Evolutionary conservation across 148 eudicot genomes (phyloP).

Genomic region (Mesembryanthemum crystallinum): DNA sequence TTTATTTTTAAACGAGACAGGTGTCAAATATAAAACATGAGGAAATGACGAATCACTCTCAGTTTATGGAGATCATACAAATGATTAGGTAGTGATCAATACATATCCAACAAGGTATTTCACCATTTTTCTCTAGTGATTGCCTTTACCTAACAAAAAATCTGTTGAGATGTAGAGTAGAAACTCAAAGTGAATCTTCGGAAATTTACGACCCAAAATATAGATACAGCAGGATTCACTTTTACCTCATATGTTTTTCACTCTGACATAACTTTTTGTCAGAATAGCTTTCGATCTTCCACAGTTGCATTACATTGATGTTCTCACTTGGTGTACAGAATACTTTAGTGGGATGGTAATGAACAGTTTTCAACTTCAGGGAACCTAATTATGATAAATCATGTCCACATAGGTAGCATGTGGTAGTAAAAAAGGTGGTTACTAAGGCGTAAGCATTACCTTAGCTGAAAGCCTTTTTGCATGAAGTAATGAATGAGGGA

Average conservation of each 20-base stretch:
- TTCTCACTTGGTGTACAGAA: too few relatives aligned
- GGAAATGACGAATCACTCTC: background rate
- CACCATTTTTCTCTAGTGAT: background rate
- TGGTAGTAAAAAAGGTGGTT: background rate
- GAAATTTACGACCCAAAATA: too few relatives aligned
- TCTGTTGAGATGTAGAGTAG: too few relatives aligned
- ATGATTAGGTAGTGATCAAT: too few relatives aligned
- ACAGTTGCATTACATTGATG: background rate
- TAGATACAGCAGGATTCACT: too few relatives aligned
- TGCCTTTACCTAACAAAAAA: background rate
- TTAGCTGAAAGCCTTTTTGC: too few relatives aligned
- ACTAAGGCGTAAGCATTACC: too few relatives aligned
- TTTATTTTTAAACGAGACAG: too few relatives aligned
- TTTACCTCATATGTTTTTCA: too few relatives aligned
- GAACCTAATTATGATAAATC: background rate
- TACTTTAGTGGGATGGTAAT: background rate
- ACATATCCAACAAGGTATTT: background rate
- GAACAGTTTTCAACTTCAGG: background rate
- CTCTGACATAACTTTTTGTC: background rate
- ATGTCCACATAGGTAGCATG: background rate
- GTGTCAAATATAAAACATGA: background rate
- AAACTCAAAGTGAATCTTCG: too few relatives aligned
- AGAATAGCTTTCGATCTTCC: background rate
- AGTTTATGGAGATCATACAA: too few relatives aligned
- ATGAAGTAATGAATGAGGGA: too few relatives aligned